phyloP scores from a whole-genome alignment of 768 basidiomycete genomes.

The Tulasnella sp. region DNA sequence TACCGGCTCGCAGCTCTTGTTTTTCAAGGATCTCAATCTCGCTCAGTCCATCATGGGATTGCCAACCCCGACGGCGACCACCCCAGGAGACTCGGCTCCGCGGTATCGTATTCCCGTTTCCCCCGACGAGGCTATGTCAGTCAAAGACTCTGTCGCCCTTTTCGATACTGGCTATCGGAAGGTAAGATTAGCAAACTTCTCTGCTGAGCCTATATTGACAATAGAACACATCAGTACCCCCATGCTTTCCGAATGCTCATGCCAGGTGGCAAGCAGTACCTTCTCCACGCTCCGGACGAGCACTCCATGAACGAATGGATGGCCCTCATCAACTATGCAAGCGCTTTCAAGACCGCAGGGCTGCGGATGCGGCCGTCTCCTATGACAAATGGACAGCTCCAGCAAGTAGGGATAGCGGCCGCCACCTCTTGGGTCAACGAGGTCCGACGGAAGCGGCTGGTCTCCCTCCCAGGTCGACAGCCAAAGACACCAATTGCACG shows the following conservation, averaged over 20 bases:
- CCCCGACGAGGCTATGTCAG: constrained; percentile 81
- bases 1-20: constrained; percentile 84
- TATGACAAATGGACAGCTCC: constrained; percentile 65
- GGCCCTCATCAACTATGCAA: constrained; percentile 86
- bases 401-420: constrained; percentile 79
- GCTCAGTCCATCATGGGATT: constrained; percentile 35
- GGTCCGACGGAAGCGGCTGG: constrained; percentile 15
- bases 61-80: constrained; percentile 34
- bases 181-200: constrained; percentile 45
- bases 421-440: constrained; percentile 73
- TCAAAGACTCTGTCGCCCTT: constrained; percentile 75
- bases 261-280: constrained; percentile 72
- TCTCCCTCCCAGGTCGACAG: neutral
- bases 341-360: constrained; percentile 81
- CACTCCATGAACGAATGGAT: constrained; percentile 87
- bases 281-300: constrained; percentile 69
- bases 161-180: constrained; percentile 73
- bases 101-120: constrained; percentile 39
- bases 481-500: neutral
- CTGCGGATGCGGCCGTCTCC: constrained; percentile 73
- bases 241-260: constrained; percentile 75
- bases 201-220: neutral
- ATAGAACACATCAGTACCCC: constrained; percentile 46
- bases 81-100: constrained; percentile 22
- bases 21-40: constrained; percentile 74